Evolutionary conservation across 169 alveolate genomes (phyloP).

Genomic region (Ichthyophthirius multifiliis): DNA sequence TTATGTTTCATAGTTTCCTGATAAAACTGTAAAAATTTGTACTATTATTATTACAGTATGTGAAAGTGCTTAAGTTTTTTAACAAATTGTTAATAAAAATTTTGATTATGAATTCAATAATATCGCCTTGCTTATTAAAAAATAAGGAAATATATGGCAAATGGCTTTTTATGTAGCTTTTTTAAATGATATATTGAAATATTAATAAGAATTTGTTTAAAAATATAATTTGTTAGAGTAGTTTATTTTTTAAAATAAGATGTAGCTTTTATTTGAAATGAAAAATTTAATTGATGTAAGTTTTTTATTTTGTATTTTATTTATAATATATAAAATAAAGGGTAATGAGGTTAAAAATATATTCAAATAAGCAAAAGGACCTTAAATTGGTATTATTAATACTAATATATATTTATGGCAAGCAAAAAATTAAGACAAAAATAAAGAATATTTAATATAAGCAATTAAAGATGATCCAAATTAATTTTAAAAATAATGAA

Average conservation of each 20-base stretch:
- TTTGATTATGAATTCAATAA: background rate
- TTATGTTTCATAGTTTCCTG: slow-evolving; percentile 3
- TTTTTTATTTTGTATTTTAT: background rate
- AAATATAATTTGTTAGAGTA: background rate
- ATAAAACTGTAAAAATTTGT: background rate
- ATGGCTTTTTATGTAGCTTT: slow-evolving; percentile 5
- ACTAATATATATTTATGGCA: slow-evolving; percentile 19
- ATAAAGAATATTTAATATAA: slow-evolving; percentile 16
- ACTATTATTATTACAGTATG: background rate
- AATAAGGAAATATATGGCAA: slow-evolving; percentile 19
- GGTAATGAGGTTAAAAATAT: slow-evolving; percentile 40
- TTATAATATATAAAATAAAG: background rate
- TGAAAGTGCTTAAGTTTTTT: background rate
- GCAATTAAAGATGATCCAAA: too few species aligned
- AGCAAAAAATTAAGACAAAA: slow-evolving; percentile 10
- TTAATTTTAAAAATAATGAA: too few species aligned
- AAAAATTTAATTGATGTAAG: slow-evolving; percentile 40
- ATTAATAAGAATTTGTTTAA: background rate
- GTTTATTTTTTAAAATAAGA: slow-evolving; percentile 10
- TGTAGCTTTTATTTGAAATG: slow-evolving; percentile 7
- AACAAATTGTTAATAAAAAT: background rate
- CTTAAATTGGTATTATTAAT: slow-evolving; percentile 26
- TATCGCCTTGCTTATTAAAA: slow-evolving; percentile 1
- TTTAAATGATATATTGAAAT: background rate
- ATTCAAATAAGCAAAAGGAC: slow-evolving; percentile 9